These are phyloP conservation scores for Fusarium euwallaceae DNA, from an alignment of 2,329 filamentous ascomycete species.

Conservation along the genomic window DNA sequence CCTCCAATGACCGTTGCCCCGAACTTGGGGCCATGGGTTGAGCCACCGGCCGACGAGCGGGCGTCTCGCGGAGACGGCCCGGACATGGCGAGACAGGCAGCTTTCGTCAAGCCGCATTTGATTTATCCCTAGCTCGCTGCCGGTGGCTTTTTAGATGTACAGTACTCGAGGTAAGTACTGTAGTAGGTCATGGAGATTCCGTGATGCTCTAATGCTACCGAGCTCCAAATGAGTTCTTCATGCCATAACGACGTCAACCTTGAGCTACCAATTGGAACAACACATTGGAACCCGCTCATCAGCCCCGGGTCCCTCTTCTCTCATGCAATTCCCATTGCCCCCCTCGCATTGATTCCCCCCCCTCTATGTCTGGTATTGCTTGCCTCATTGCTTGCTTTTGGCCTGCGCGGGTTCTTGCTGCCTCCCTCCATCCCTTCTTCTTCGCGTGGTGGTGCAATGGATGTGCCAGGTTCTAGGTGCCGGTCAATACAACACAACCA, in stretches of 20 bases:
- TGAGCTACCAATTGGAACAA: slow-evolving; percentile 1
- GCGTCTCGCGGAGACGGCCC: slow-evolving; percentile 44
- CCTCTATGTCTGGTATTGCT: not conserved
- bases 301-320: slow-evolving; percentile 1
- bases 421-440: not conserved
- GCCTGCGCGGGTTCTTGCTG: slow-evolving; percentile 1
- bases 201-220: not conserved
- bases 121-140: not conserved
- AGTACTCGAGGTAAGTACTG: not conserved
- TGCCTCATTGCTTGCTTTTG: slow-evolving; percentile 2
- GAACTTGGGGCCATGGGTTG: slow-evolving; percentile 15
- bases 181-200: not conserved
- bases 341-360: slow-evolving; percentile 2
- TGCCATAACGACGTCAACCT: slow-evolving; percentile 5
- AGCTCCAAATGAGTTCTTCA: not conserved
- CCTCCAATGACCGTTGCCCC: slow-evolving; percentile 8
- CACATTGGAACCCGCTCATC: not conserved
- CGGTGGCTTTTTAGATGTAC: not conserved
- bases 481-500: not conserved
- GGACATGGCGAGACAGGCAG: slow-evolving; percentile 21
- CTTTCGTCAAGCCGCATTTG: slow-evolving; percentile 22
- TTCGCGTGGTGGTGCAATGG: slow-evolving; percentile 17
- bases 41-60: slow-evolving; percentile 35
- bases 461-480: slow-evolving; percentile 14
- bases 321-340: not conserved